These are phyloP conservation scores for Sesbania bispinosa DNA, from an alignment of 306 rosid genomes.

Conservation along the genomic window DNA sequence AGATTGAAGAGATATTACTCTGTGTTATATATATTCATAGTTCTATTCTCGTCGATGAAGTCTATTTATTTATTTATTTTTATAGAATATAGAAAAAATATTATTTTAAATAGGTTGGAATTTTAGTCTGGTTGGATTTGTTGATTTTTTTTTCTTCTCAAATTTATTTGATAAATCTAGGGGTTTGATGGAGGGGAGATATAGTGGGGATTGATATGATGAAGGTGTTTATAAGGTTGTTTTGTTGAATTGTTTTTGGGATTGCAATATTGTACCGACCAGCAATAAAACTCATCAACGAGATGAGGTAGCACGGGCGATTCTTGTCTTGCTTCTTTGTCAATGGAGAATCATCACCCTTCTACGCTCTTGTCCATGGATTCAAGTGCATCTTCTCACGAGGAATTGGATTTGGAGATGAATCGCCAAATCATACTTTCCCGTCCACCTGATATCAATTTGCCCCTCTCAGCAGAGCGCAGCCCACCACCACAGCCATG, in stretches of 20 bases:
- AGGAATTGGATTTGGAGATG: constrained; percentile 87
- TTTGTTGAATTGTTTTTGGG: constrained; percentile 54
- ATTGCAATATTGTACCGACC: constrained; percentile 53
- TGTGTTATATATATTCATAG: neutral
- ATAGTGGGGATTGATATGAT: constrained; percentile 87
- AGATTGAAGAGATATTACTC: constrained; percentile 36
- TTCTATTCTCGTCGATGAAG: neutral
- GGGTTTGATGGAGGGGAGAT: constrained; percentile 99
- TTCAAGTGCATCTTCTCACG: constrained; percentile 89
- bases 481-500: constrained; percentile 73
- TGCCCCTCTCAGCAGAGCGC: constrained; percentile 81
- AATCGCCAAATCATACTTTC: constrained; percentile 68
- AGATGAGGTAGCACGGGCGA: constrained; percentile 74
- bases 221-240: constrained; percentile 60
- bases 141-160: constrained; percentile 31
- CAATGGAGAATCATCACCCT: constrained; percentile 89
- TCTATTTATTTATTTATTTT: constrained; percentile 17
- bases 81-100: constrained; percentile 8
- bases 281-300: constrained; percentile 49
- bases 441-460: constrained; percentile 78
- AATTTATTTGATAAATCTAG: constrained; percentile 64
- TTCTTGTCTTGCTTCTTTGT: constrained; percentile 60
- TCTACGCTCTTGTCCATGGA: constrained; percentile 90
- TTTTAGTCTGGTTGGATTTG: too few species aligned
- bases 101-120: constrained; percentile 17